These are phyloP conservation scores for Thalia dealbata DNA, from an alignment of 176 grass and related monocot species.

Conservation along the genomic window DNA sequence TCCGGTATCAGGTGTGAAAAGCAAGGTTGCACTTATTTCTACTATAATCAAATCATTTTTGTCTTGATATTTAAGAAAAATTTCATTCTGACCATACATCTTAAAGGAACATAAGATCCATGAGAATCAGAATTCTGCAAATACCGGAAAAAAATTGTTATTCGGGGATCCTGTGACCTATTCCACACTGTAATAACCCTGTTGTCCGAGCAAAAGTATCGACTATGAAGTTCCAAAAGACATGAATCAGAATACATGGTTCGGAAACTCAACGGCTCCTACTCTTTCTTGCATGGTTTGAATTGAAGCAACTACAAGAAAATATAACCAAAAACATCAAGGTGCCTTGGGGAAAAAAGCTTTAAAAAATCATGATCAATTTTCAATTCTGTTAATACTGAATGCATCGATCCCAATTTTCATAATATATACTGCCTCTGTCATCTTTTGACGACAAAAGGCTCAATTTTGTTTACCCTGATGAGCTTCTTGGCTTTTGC, in stretches of 20 bases:
- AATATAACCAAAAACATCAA: background rate
- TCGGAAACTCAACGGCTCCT: background rate
- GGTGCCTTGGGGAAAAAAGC: background rate
- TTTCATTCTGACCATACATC: background rate
- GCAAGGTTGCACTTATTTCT: too few relatives aligned
- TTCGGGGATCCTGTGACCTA: background rate
- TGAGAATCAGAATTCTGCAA: background rate
- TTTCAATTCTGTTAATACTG: too few relatives aligned
- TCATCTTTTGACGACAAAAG: background rate
- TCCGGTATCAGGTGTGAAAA: too few relatives aligned
- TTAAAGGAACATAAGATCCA: background rate
- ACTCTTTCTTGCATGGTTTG: background rate
- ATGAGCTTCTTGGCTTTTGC: conserved; percentile 19
- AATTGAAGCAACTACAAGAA: background rate
- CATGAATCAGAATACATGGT: background rate
- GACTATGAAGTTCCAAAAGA: background rate
- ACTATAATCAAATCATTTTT: too few relatives aligned
- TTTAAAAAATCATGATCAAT: background rate
- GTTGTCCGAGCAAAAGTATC: background rate
- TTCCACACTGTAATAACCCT: background rate
- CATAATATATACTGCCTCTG: background rate
- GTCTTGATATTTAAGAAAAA: too few relatives aligned
- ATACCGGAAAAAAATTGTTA: background rate
- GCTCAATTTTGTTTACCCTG: background rate
- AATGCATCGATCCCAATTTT: too few relatives aligned